phyloP scores from a whole-genome alignment of 2,329 filamentous ascomycete species.

The Penicillium sp. region DNA sequence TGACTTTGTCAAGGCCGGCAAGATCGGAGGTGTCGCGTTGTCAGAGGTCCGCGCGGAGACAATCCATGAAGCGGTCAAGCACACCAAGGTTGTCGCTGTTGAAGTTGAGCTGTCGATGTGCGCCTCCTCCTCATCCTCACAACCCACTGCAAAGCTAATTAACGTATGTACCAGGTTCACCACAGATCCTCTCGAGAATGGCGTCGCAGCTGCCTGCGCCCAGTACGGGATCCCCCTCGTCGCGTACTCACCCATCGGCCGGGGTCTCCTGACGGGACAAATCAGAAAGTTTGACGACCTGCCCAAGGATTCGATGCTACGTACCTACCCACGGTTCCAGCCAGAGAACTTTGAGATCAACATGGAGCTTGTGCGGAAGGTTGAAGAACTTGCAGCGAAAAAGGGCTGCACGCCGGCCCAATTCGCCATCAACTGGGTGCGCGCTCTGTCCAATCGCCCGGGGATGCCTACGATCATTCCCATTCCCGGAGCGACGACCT shows the following conservation, averaged over 20 bases:
- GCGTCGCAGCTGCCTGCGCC: slow-evolving; percentile 59
- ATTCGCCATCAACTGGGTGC: slow-evolving; percentile 57
- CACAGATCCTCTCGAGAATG: slow-evolving; percentile 54
- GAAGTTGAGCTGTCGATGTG: slow-evolving; percentile 67
- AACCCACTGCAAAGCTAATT: slow-evolving; percentile 54
- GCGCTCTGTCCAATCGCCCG: slow-evolving; percentile 45
- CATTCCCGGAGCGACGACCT: slow-evolving; percentile 45
- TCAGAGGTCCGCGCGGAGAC: slow-evolving; percentile 52
- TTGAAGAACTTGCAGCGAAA: slow-evolving; percentile 50
- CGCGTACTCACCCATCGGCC: slow-evolving; percentile 71
- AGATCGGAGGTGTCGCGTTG: slow-evolving; percentile 50
- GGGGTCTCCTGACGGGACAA: slow-evolving; percentile 60
- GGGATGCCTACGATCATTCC: slow-evolving; percentile 51
- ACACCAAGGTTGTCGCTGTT: slow-evolving; percentile 55
- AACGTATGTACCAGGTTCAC: slow-evolving; percentile 48
- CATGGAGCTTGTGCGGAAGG: slow-evolving; percentile 52
- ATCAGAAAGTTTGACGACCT: slow-evolving; percentile 54
- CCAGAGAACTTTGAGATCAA: slow-evolving; percentile 57
- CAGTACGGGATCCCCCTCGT: slow-evolving; percentile 72
- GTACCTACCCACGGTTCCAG: slow-evolving; percentile 54
- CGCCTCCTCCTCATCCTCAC: slow-evolving; percentile 51
- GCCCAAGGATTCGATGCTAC: slow-evolving; percentile 53
- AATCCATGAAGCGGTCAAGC: slow-evolving; percentile 43
- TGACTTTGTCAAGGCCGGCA: slow-evolving; percentile 47
- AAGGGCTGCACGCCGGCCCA: slow-evolving; percentile 53